phyloP scores from a whole-genome alignment of 257 asterid genomes.

The Dorcoceras hygrometricum region DNA sequence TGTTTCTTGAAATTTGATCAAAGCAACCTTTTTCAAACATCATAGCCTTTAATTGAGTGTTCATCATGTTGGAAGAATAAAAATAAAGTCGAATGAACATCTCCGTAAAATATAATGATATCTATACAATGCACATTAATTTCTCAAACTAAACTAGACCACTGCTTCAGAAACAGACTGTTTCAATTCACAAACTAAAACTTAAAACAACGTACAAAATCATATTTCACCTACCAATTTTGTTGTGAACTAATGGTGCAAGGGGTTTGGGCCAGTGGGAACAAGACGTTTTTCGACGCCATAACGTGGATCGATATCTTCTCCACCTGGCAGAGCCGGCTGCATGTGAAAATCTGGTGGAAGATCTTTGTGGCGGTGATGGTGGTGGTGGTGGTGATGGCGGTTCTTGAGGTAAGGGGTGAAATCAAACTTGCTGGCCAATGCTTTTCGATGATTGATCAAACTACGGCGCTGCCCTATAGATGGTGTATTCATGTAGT shows the following conservation, averaged over 20 bases:
- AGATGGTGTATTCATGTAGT: conserved; percentile 18
- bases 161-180: background rate
- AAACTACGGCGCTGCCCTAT: conserved; percentile 10
- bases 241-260: conserved; percentile 54
- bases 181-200: conserved; percentile 9
- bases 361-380: conserved; percentile 18
- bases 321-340: conserved; percentile 25
- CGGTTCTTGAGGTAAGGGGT: conserved; percentile 38
- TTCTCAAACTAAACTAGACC: conserved; percentile 19
- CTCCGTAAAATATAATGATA: conserved; percentile 19
- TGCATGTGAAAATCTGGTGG: conserved; percentile 17
- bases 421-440: conserved; percentile 48
- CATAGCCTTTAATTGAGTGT: background rate
- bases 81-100: background rate
- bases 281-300: conserved; percentile 76
- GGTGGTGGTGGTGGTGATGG: conserved; percentile 28
- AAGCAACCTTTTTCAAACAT: background rate
- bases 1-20: background rate
- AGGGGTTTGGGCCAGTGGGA: conserved; percentile 85
- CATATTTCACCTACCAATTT: conserved; percentile 32
- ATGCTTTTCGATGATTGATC: conserved; percentile 36
- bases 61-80: background rate
- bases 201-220: conserved; percentile 19
- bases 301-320: conserved; percentile 54
- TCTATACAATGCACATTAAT: conserved; percentile 36